Evolutionary conservation across 192 early-diverging fungal species (phyloP).

Genomic region (Backusella tuberculispora): DNA sequence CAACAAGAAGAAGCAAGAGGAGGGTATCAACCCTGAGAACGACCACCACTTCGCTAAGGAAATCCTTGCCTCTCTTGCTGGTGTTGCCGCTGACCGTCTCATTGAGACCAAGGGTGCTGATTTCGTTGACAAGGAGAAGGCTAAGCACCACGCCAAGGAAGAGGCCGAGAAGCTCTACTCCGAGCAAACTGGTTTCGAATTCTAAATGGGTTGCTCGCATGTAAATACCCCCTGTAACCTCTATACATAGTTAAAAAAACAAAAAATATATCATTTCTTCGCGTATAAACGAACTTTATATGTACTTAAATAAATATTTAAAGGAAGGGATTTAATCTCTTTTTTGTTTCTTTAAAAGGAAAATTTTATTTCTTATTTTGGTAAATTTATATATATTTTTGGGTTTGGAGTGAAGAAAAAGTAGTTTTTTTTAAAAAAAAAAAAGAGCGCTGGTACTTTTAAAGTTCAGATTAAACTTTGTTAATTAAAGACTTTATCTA

Average conservation of each 20-base stretch:
- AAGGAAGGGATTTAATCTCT: neutral
- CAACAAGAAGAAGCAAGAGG: slow-evolving; percentile 28
- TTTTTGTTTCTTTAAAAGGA: slow-evolving; percentile 18
- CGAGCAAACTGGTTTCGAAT: slow-evolving; percentile 19
- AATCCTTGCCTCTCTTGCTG: slow-evolving; percentile 48
- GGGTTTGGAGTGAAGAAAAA: neutral
- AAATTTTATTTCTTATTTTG: neutral
- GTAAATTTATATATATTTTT: neutral
- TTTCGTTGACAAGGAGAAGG: slow-evolving; percentile 43
- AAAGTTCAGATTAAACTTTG: neutral
- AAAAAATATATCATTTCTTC: slow-evolving; percentile 1
- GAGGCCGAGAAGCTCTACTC: slow-evolving; percentile 40
- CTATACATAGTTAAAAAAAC: slow-evolving; percentile 5
- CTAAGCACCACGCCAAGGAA: slow-evolving; percentile 41
- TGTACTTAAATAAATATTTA: slow-evolving; percentile 19
- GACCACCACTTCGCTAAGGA: slow-evolving; percentile 47
- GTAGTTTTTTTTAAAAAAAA: neutral
- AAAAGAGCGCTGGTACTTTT: neutral
- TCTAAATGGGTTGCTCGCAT: slow-evolving; percentile 23
- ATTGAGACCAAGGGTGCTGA: slow-evolving; percentile 51
- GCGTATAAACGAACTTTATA: slow-evolving; percentile 1
- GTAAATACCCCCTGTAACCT: slow-evolving; percentile 17
- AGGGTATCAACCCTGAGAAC: slow-evolving; percentile 1
- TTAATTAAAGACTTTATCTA: neutral
- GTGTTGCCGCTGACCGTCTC: slow-evolving; percentile 43